Conservation (phyloP, 306 rosid species). For the Prunus mongolica region DNA sequence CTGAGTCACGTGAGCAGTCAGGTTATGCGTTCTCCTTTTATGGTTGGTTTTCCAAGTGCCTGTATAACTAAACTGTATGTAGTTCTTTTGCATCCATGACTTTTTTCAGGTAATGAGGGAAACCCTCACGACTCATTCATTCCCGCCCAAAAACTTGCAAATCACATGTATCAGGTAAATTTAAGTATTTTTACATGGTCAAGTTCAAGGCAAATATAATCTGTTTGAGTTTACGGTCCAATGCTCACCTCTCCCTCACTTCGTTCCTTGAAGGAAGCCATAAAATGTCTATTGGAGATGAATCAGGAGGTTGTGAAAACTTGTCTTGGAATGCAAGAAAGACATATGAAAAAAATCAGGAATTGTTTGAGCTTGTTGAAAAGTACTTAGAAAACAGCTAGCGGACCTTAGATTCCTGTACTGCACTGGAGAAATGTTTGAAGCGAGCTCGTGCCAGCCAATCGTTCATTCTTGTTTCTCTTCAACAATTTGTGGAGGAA, state of each 20-base stretch:
- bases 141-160: neutral
- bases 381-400: constrained; percentile 89
- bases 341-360: constrained; percentile 85
- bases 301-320: constrained; percentile 87
- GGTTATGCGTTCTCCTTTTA: neutral
- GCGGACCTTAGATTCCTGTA: constrained; percentile 79
- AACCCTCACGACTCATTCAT: neutral
- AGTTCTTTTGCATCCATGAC: neutral
- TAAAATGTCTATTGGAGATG: constrained; percentile 83
- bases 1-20: neutral
- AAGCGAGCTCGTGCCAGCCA: constrained; percentile 74
- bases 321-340: constrained; percentile 82
- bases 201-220: too few relatives aligned
- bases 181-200: neutral
- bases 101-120: neutral
- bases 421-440: constrained; percentile 76
- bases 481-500: constrained; percentile 77
- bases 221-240: neutral
- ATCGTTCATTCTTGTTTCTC: constrained; percentile 67
- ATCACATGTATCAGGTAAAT: neutral
- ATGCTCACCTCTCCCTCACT: constrained; percentile 38
- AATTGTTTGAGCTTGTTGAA: constrained; percentile 79
- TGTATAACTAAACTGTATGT: neutral
- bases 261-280: constrained; percentile 70
- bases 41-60: neutral